Percentiles rank a stretch among this genome's conserved stretches.
phyloP scores from a whole-genome alignment of 129 eudicot species.

The Pseudognaphalium luteoalbum region DNA sequence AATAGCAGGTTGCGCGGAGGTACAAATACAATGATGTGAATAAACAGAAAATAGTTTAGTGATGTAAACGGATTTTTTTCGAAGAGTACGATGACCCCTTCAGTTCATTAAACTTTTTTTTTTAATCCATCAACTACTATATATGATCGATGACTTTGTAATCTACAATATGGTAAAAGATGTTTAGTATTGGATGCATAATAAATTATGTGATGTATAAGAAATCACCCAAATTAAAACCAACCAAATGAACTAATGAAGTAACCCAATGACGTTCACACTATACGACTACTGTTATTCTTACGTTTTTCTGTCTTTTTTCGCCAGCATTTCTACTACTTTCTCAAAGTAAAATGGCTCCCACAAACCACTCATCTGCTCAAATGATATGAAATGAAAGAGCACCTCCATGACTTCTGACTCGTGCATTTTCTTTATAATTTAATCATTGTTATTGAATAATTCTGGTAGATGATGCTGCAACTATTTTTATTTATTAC shows the following conservation, averaged over 20 bases:
- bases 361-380: slow-evolving; percentile 22
- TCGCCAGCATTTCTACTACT: slow-evolving; percentile 8
- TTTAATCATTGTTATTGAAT: background rate
- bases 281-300: background rate
- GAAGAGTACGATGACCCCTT: too few relatives aligned
- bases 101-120: too few relatives aligned
- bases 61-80: too few relatives aligned
- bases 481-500: background rate
- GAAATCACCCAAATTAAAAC: background rate
- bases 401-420: slow-evolving; percentile 6
- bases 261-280: slow-evolving; percentile 14
- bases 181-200: too few relatives aligned
- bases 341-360: slow-evolving; percentile 21
- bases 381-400: slow-evolving; percentile 13
- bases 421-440: background rate
- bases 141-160: too few relatives aligned
- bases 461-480: slow-evolving; percentile 18
- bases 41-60: too few relatives aligned
- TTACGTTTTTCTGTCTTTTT: slow-evolving; percentile 13
- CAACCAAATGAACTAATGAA: background rate
- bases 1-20: too few relatives aligned
- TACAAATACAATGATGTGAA: too few relatives aligned
- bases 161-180: too few relatives aligned
- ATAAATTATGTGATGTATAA: too few relatives aligned
- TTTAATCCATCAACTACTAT: too few relatives aligned